Percentiles rank a stretch among this genome's conserved stretches.
Evolutionary conservation across 805 yeast species (phyloP).

Genomic region (Metschnikowia noctiluminum): DNA sequence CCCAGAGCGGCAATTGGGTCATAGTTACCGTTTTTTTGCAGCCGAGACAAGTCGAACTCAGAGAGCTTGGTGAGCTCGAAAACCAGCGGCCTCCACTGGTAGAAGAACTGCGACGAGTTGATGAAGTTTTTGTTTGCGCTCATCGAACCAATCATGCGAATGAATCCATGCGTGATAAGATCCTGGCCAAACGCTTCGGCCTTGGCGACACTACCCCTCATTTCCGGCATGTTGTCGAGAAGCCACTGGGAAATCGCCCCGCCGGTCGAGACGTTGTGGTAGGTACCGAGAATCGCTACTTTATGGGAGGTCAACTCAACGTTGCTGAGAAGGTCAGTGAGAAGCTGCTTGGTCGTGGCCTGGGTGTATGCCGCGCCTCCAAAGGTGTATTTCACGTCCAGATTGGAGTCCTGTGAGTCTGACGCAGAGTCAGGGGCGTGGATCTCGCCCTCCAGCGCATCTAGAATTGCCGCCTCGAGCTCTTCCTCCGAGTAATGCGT

Average conservation of each 20-base stretch:
- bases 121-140: constrained; percentile 52
- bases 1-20: constrained; percentile 16
- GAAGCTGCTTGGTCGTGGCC: constrained; percentile 32
- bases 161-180: constrained; percentile 55
- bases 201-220: constrained; percentile 47
- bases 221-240: constrained; percentile 40
- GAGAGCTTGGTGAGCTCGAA: constrained; percentile 44
- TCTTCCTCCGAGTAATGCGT: constrained; percentile 46
- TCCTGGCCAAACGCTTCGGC: constrained; percentile 78
- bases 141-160: constrained; percentile 64
- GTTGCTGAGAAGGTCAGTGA: constrained; percentile 30
- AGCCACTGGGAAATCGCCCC: constrained; percentile 59
- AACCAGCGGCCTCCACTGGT: constrained; percentile 78
- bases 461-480: constrained; percentile 21
- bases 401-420: constrained; percentile 22
- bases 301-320: constrained; percentile 54
- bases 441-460: constrained; percentile 1
- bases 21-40: constrained; percentile 7
- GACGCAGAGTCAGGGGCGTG: constrained; percentile 9
- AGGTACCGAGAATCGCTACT: constrained; percentile 68
- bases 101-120: constrained; percentile 67
- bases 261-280: constrained; percentile 60
- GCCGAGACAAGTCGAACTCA: constrained; percentile 13
- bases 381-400: constrained; percentile 21
- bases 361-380: constrained; percentile 31